Conservation (phyloP, 352 stramenopile genomes). For the Phytophthora macrochlamydospora region DNA sequence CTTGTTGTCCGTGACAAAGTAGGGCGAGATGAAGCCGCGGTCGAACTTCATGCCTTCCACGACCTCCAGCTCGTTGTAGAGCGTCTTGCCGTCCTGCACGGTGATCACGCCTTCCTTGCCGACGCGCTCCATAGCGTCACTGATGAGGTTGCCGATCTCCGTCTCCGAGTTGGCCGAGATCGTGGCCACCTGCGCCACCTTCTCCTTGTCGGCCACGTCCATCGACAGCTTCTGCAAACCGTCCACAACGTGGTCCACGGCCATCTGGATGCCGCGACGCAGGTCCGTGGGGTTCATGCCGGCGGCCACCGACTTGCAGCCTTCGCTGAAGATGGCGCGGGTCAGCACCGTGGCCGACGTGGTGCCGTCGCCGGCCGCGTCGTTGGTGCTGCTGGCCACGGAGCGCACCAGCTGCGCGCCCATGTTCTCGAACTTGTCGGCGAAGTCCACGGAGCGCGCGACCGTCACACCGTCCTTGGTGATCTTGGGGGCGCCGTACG, state of each 20-base stretch:
- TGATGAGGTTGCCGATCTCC: slow-evolving; percentile 98
- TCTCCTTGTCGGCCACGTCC: slow-evolving; percentile 98
- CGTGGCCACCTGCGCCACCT: slow-evolving; percentile 99
- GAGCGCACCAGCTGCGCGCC: slow-evolving; percentile 66
- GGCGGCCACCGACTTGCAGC: slow-evolving; percentile 98
- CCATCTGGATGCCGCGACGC: slow-evolving; percentile 97
- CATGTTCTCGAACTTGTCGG: slow-evolving; percentile 87
- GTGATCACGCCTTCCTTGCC: slow-evolving; percentile 99
- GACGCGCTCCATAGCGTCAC: slow-evolving; percentile 99
- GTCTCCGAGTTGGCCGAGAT: slow-evolving; percentile 99
- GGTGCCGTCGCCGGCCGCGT: slow-evolving; percentile 99
- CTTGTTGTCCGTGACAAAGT: slow-evolving; percentile 99
- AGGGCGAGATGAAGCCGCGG: slow-evolving; percentile 99
- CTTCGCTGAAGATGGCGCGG: slow-evolving; percentile 98
- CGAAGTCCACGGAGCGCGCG: slow-evolving; percentile 79
- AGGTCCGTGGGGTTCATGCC: slow-evolving; percentile 99
- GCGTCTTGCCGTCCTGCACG: slow-evolving; percentile 99
- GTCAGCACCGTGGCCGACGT: slow-evolving; percentile 99
- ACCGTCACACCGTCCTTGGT: slow-evolving; percentile 84
- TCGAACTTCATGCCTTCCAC: slow-evolving; percentile 99
- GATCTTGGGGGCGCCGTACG: slow-evolving; percentile 82
- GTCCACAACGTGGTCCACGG: slow-evolving; percentile 96
- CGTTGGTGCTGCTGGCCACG: slow-evolving; percentile 98
- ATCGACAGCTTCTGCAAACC: slow-evolving; percentile 96
- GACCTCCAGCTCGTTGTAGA: slow-evolving; percentile 99